These are phyloP conservation scores for Mucor indicus DNA, from an alignment of 371 early-diverging fungal genomes.

Conservation along the genomic window DNA sequence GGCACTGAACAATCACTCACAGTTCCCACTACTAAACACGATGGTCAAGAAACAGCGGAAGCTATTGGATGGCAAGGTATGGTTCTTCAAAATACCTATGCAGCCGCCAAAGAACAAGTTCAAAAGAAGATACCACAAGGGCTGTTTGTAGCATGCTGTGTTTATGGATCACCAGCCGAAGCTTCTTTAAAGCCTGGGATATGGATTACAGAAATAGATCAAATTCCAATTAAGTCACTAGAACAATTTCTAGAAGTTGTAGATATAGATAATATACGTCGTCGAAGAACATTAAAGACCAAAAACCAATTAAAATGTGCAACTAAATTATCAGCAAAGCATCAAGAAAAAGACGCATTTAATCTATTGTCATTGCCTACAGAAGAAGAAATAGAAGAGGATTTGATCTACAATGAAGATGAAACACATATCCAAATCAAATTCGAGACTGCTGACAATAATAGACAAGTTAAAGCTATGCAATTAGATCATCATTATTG, in stretches of 20 bases:
- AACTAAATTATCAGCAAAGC: no score
- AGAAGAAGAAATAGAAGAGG: constrained; percentile 32
- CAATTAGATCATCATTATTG: constrained; percentile 70
- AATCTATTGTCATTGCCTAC: constrained; percentile 24
- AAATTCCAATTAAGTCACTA: constrained; percentile 33
- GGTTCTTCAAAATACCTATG: constrained; percentile 71
- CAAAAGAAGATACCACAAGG: constrained; percentile 57
- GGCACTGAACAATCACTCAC: constrained; percentile 39
- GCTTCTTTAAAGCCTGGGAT: constrained; percentile 56
- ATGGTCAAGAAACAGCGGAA: constrained; percentile 55
- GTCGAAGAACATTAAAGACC: constrained; percentile 26
- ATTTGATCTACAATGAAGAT: constrained; percentile 5
- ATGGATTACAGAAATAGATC: constrained; percentile 69
- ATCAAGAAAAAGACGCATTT: neutral
- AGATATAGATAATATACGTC: constrained; percentile 19
- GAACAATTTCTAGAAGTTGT: constrained; percentile 46
- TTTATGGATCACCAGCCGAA: constrained; percentile 70
- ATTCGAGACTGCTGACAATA: constrained; percentile 48
- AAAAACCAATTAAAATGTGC: no score
- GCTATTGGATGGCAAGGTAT: constrained; percentile 88
- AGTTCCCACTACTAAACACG: constrained; percentile 55
- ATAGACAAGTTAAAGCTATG: constrained; percentile 55
- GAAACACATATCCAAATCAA: constrained; percentile 61
- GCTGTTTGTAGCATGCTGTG: constrained; percentile 72
- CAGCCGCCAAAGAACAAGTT: constrained; percentile 79